Conservation (phyloP, 208 protist genomes). For the Borovskyia barvae region DNA sequence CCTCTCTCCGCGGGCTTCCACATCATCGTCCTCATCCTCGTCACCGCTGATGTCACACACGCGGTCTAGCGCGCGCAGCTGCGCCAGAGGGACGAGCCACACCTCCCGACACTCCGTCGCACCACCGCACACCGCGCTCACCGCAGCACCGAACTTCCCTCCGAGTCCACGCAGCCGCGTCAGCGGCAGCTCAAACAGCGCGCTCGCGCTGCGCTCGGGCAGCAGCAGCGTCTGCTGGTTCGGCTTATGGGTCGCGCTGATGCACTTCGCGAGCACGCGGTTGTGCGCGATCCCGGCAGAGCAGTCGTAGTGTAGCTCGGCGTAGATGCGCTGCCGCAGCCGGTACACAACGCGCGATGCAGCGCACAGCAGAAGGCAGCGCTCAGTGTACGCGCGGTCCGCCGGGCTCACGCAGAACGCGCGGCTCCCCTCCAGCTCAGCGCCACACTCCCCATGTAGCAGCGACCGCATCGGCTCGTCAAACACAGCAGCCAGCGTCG, state of each 20-base stretch:
- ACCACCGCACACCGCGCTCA: conserved; percentile 45
- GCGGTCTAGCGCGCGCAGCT: conserved; percentile 14
- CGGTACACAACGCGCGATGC: conserved; percentile 28
- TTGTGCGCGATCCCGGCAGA: conserved; percentile 87
- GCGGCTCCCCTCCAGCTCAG: conserved; percentile 28
- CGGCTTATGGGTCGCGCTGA: conserved; percentile 80
- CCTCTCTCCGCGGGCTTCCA: conserved; percentile 1
- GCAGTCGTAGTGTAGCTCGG: conserved; percentile 78
- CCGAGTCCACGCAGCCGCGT: conserved; percentile 39
- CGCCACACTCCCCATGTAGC: conserved; percentile 21
- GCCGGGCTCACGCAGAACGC: conserved; percentile 26
- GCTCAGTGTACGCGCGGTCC: conserved; percentile 27
- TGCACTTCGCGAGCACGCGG: conserved; percentile 81
- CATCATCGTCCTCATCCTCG: conserved; percentile 13
- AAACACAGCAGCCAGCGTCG: conserved; percentile 50
- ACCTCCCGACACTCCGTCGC: conserved; percentile 45
- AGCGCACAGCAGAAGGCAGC: conserved; percentile 58
- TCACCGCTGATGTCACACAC: conserved; percentile 1
- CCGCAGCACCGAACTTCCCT: conserved; percentile 77
- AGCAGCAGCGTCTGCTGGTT: conserved; percentile 82
- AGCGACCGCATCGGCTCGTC: conserved; percentile 51
- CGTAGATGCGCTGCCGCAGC: conserved; percentile 31
- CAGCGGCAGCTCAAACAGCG: conserved; percentile 45
- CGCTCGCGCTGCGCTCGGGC: conserved; percentile 49
- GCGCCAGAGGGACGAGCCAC: conserved; percentile 46